A percentile compares a stretch with the other conserved stretches of the same genome.
Evolutionary conservation across 352 stramenopile genomes (phyloP).

Genomic region (Globisporangium recalcitrans): DNA sequence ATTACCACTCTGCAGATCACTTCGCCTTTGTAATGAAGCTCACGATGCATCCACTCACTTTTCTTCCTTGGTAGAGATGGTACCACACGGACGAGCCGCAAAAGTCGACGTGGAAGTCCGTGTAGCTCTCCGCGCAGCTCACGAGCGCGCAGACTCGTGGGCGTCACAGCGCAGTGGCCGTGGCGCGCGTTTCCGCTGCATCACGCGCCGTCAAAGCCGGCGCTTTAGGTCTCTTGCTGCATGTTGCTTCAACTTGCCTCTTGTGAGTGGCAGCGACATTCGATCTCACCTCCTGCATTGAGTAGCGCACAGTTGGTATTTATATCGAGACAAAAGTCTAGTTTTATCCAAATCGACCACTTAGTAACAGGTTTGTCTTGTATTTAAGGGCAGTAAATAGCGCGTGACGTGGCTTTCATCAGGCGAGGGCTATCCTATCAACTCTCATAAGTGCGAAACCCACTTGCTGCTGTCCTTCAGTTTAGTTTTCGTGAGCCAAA

Average conservation of each 20-base stretch:
- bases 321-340: too few relatives aligned
- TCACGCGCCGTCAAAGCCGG: too few relatives aligned
- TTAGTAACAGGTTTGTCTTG: background rate
- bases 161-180: too few relatives aligned
- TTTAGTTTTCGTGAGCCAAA: background rate
- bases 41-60: slow-evolving; percentile 16
- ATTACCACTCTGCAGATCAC: background rate
- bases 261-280: too few relatives aligned
- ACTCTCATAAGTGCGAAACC: background rate
- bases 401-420: background rate
- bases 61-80: slow-evolving; percentile 32
- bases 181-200: too few relatives aligned
- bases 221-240: too few relatives aligned
- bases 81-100: slow-evolving; percentile 46
- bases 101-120: slow-evolving; percentile 40
- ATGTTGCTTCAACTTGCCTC: too few relatives aligned
- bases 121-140: slow-evolving; percentile 37
- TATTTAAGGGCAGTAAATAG: too few relatives aligned
- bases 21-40: slow-evolving; percentile 73
- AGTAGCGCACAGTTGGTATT: too few relatives aligned
- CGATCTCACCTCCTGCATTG: too few relatives aligned
- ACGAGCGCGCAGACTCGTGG: slow-evolving; percentile 45
- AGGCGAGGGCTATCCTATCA: background rate
- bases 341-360: too few relatives aligned
- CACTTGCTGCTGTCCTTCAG: background rate